These are phyloP conservation scores for Cladophialophora immunda DNA, from an alignment of 2,329 filamentous ascomycete species.

Conservation along the genomic window DNA sequence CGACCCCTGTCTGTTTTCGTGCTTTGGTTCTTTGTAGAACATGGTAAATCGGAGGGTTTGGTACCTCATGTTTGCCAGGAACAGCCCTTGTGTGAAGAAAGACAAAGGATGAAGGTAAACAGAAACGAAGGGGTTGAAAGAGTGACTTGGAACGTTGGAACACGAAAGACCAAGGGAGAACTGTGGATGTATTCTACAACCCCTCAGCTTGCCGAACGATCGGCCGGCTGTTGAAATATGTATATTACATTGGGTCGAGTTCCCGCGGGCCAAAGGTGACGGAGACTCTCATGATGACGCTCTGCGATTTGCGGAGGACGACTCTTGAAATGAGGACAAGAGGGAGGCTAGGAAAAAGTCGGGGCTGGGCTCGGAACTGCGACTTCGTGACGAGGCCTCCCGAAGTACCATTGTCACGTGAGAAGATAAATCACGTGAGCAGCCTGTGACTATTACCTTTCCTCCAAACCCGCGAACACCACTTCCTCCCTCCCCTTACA, in stretches of 20 bases:
- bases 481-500: background rate
- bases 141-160: slow-evolving; percentile 10
- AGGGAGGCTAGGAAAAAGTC: slow-evolving; percentile 27
- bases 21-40: slow-evolving; percentile 40
- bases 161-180: slow-evolving; percentile 5
- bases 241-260: slow-evolving; percentile 11
- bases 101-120: background rate
- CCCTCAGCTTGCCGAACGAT: slow-evolving; percentile 8
- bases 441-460: background rate
- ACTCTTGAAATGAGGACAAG: slow-evolving; percentile 4
- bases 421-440: background rate
- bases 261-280: slow-evolving; percentile 10
- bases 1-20: slow-evolving; percentile 28
- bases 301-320: slow-evolving; percentile 27
- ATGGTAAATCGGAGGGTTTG: slow-evolving; percentile 42
- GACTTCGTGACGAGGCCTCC: background rate
- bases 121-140: slow-evolving; percentile 8
- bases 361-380: slow-evolving; percentile 20
- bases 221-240: slow-evolving; percentile 14
- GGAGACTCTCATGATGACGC: slow-evolving; percentile 27
- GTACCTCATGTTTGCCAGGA: slow-evolving; percentile 38
- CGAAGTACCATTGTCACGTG: background rate
- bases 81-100: slow-evolving; percentile 2
- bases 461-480: background rate
- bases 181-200: slow-evolving; percentile 2